Percentiles rank a stretch among this genome's conserved stretches.
Conservation (phyloP, 1,139 yeast species). For the Suhomyces bokatorum region DNA sequence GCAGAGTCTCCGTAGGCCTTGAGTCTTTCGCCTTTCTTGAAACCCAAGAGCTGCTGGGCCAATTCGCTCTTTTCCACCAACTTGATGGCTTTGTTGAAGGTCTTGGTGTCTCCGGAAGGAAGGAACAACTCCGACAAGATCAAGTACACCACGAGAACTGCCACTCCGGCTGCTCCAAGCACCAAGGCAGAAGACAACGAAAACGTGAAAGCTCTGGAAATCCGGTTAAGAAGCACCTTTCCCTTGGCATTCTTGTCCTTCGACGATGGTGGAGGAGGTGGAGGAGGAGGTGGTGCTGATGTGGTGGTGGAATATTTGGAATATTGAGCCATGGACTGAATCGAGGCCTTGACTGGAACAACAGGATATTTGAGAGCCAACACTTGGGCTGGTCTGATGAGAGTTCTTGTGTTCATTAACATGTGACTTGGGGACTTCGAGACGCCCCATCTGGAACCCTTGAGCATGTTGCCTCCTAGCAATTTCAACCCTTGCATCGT, state of each 20-base stretch:
- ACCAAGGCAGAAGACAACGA: constrained; percentile 62
- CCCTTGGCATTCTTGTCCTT: constrained; percentile 45
- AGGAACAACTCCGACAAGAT: constrained; percentile 76
- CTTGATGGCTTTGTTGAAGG: constrained; percentile 83
- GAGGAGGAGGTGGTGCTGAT: constrained; percentile 9
- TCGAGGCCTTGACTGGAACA: not conserved
- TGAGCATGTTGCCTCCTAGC: constrained; percentile 2
- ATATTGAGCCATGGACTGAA: not conserved
- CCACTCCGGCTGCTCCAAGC: constrained; percentile 66
- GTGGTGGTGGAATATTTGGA: constrained; percentile 3
- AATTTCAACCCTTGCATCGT: constrained; percentile 2
- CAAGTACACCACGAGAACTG: constrained; percentile 71
- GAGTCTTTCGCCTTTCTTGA: constrained; percentile 57
- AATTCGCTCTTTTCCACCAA: constrained; percentile 66
- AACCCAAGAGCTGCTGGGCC: constrained; percentile 59
- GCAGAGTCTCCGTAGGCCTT: constrained; percentile 79
- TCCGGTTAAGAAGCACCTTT: constrained; percentile 34
- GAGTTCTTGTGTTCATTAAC: constrained; percentile 1
- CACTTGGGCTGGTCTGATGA: constrained; percentile 1
- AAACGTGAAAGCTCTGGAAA: constrained; percentile 60
- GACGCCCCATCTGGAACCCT: not conserved
- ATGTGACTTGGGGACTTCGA: not conserved
- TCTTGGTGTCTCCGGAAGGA: constrained; percentile 89
- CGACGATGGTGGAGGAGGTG: constrained; percentile 47
- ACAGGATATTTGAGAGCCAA: not conserved